Evolutionary conservation across 2,329 filamentous ascomycete species (phyloP), one percentile per base, ranked within the genome.

Genomic region (Calonectria leucothoes): DNA sequence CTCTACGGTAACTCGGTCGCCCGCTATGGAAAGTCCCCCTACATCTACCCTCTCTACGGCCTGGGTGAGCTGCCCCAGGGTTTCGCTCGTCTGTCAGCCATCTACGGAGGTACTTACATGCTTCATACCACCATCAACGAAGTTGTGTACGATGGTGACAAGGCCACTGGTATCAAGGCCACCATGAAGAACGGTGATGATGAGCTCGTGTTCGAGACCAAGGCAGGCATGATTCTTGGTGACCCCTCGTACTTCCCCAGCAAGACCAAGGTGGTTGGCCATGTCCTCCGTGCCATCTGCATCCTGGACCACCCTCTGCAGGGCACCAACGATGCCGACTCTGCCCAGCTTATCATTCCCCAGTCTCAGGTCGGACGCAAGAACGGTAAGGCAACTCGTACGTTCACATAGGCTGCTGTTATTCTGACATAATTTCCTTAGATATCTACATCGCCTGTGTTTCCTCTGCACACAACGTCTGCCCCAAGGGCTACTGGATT

Each of bases 41-140:
- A 98, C 89, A 98, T 99, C 88, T 99, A 99, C 90, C 97, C 97
- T 63, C 93, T 98, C 37, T 99, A 99, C 88, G 97, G 97, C 75
- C 92, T 99, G 64, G 97, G 94, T 84, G 97, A 99, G 88, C 93
- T 99, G 70, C 97, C 97, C 42, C 97, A 99, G 87, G 96, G 96
- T 73, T 99, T 99, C 82, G 97, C 97, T 76, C 96, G 97, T 85
- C 91, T 99, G 69, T 98, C 96, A 49, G 97, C 97, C 85, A 98
- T 99, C 86, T 98, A 99, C 84, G 97, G 97, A 77, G 97, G 97
- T 80, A 99, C 97, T 65, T 99, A 99, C 88, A 99, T 99, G 96
- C 93, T 99, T 82, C 98, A 98, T 90, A 98, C 97, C 79, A 92
- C 93, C 79, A 91, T 99, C 70, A 94, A 98, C 76, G 97, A 99